Percentiles rank a stretch among this genome's conserved stretches.
These are phyloP conservation scores for Hypericum androsaemum DNA, from an alignment of 345 rosid species.

Conservation along the genomic window DNA sequence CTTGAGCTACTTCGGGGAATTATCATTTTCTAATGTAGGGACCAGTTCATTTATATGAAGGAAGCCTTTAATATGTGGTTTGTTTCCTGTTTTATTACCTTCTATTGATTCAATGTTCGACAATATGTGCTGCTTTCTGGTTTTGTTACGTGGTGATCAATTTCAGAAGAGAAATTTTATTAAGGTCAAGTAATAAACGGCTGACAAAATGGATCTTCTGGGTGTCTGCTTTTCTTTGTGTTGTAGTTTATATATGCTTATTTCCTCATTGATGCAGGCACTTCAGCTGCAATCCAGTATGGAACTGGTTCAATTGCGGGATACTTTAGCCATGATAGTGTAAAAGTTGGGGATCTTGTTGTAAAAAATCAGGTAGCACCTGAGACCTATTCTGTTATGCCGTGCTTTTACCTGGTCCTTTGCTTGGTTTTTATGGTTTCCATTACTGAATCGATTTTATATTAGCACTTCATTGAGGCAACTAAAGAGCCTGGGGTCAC, in stretches of 20 bases:
- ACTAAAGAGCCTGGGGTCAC: conserved; percentile 35
- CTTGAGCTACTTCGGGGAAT: background rate
- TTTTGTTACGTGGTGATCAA: too few relatives aligned
- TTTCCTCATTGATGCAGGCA: conserved; percentile 22
- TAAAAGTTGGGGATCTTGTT: conserved; percentile 36
- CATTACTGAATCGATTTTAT: conserved; percentile 7
- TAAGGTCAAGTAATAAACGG: background rate
- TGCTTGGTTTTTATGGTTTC: background rate
- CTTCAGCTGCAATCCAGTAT: conserved; percentile 37
- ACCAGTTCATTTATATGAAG: too few relatives aligned
- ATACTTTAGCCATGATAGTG: conserved; percentile 42
- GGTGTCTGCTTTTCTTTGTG: background rate
- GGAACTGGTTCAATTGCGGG: conserved; percentile 40
- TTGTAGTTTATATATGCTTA: background rate
- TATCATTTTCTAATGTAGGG: background rate
- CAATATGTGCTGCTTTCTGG: too few relatives aligned
- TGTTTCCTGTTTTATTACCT: too few relatives aligned
- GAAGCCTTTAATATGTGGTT: too few relatives aligned
- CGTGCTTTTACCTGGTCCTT: background rate
- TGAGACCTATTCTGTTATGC: background rate
- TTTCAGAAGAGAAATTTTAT: too few relatives aligned
- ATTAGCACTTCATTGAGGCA: conserved; percentile 49
- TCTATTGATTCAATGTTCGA: too few relatives aligned
- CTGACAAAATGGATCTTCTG: too few relatives aligned
- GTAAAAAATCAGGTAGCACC: conserved; percentile 35